Percentiles rank a stretch among this genome's conserved stretches.
Evolutionary conservation across 805 yeast genomes (phyloP).

Genomic region (Pachysolen tannophilus): DNA sequence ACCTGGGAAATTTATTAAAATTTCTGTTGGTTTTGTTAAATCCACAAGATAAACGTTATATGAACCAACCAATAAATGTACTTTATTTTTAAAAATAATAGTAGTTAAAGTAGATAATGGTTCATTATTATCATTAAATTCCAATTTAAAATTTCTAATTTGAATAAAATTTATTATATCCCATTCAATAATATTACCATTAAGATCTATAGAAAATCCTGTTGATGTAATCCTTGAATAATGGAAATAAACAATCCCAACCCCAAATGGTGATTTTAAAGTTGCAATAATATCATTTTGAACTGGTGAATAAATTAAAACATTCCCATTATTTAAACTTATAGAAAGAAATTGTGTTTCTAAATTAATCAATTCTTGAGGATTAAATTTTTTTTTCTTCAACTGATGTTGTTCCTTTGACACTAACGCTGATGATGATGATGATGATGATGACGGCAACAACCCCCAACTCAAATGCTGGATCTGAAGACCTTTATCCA

Average conservation of each 20-base stretch:
- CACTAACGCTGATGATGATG: slow-evolving; percentile 8
- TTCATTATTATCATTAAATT: slow-evolving; percentile 13
- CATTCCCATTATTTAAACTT: slow-evolving; percentile 58
- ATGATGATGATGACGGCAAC: slow-evolving; percentile 9
- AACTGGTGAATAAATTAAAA: slow-evolving; percentile 61
- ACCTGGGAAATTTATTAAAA: slow-evolving; percentile 58
- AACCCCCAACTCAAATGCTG: slow-evolving; percentile 49
- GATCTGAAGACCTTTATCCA: slow-evolving; percentile 43
- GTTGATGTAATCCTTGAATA: slow-evolving; percentile 31
- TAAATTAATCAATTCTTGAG: slow-evolving; percentile 13
- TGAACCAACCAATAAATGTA: slow-evolving; percentile 54
- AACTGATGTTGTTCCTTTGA: no score
- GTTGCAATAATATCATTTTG: slow-evolving; percentile 48
- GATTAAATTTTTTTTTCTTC: slow-evolving; percentile 23
- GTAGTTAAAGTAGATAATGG: slow-evolving; percentile 16
- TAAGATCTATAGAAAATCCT: slow-evolving; percentile 53
- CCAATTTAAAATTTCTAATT: slow-evolving; percentile 29
- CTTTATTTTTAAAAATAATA: slow-evolving; percentile 16
- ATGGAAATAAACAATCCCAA: slow-evolving; percentile 43
- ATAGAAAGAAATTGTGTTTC: slow-evolving; percentile 46
- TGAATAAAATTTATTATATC: slow-evolving; percentile 38
- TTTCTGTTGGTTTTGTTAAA: slow-evolving; percentile 23
- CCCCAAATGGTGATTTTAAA: slow-evolving; percentile 36
- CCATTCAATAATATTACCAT: slow-evolving; percentile 57
- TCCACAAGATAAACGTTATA: slow-evolving; percentile 55